Percentiles rank a stretch among this genome's conserved stretches.
Conservation (phyloP, 176 grass and related monocot species). For the Avena sativa region DNA sequence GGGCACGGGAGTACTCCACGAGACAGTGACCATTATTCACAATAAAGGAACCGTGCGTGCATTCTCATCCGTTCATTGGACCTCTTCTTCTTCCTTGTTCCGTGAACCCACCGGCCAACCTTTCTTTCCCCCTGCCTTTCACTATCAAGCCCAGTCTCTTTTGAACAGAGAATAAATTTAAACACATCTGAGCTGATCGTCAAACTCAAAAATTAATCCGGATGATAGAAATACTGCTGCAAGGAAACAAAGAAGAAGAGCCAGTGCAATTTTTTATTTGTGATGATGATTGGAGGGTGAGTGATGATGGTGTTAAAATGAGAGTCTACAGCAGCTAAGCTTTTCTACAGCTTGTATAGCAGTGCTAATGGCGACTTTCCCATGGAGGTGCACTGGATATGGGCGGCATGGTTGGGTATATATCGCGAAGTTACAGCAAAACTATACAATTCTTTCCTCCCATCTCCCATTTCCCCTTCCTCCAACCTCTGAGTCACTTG, state of each 20-base stretch:
- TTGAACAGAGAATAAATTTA: background rate
- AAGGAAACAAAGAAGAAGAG: background rate
- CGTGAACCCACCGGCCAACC: constrained; percentile 32
- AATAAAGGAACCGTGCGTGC: background rate
- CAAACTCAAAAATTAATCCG: background rate
- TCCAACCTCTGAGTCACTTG: background rate
- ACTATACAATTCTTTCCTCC: constrained; percentile 65
- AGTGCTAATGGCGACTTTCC: background rate
- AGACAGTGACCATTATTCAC: background rate
- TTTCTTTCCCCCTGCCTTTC: background rate
- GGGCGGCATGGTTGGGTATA: constrained; percentile 27
- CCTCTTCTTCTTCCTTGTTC: background rate
- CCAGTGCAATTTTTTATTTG: constrained; percentile 35
- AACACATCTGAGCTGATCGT: background rate
- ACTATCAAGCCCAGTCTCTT: background rate
- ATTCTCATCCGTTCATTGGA: background rate
- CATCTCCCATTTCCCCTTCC: background rate
- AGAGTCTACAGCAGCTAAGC: background rate
- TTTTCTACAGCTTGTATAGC: background rate
- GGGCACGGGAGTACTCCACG: no score
- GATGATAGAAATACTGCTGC: background rate
- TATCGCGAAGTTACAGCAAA: constrained; percentile 59
- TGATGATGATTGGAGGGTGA: constrained; percentile 20
- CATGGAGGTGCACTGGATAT: constrained; percentile 36
- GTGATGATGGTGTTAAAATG: constrained; percentile 13